Evolutionary conservation across 2,329 filamentous ascomycete species (phyloP), one percentile per base, ranked within the genome.

Genomic region (Claviceps sp.): DNA sequence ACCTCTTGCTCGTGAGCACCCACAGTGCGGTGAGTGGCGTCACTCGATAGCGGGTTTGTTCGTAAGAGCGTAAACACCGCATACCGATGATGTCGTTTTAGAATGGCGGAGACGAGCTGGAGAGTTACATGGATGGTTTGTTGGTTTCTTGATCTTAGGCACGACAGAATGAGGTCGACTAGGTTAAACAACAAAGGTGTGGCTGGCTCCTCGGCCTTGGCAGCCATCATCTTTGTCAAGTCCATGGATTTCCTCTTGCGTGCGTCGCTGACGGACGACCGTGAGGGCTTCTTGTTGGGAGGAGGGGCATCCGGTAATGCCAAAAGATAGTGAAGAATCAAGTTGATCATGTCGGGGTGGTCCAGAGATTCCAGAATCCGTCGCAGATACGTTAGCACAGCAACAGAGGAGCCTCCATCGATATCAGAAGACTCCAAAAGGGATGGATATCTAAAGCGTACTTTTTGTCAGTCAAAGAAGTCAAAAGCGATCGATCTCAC

Each of bases 391-490:
- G 90, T 96, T 56, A 97, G 75, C 13, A 98, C 93, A 3, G 93
- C 93, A 22, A 97, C 89, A 0, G 93, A 95, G 6, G 93, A 98
- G 51, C 93, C 93, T 58, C 91, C 93, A 67, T 97, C 91, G 41
- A 94, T 86, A 70, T 98, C 93, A 1, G 93, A 97, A 9, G 93
- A 98, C 67, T 98, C 91, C 14, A 98, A 76, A 37, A 98, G 74
- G 1, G 94, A 98, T 2, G 93, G 93, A 65, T 98, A 95, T 70
- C 88, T 93, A 59, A 11, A 24, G 24, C n/a, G 47, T 8, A 22
- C 5, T 20, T 47, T 20, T 18, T 6, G 34, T 54, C 42, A 37
- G 16, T 20, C 34, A 13, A 7, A 44, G 0, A 13, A 2, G 9
- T 34, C 30, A 11, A 34, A 34, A 34, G 9, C 9, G 30, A 34